Conservation (phyloP, 129 eudicot genomes). For the Kitagawia praeruptora region DNA sequence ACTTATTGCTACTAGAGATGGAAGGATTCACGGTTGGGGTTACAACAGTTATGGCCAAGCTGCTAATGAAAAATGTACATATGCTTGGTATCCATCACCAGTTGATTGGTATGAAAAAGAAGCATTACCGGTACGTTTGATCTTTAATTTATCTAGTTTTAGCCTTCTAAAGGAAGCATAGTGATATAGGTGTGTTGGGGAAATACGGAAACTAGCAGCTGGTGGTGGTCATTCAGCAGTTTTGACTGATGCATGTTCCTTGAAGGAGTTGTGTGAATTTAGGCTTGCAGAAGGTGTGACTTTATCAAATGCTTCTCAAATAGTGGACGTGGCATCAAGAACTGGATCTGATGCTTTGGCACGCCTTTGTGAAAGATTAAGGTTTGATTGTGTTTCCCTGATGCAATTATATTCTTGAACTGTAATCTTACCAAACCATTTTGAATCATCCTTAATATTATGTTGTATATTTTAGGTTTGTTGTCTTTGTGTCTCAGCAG, state of each 20-base stretch:
- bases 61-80: constrained; percentile 84
- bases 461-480: not conserved
- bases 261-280: constrained; percentile 92
- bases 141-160: not conserved
- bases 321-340: constrained; percentile 80
- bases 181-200: constrained; percentile 85
- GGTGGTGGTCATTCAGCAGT: constrained; percentile 99
- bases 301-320: constrained; percentile 52
- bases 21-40: constrained; percentile 97
- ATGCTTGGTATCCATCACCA: constrained; percentile 99
- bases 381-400: constrained; percentile 31
- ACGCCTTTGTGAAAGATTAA: constrained; percentile 89
- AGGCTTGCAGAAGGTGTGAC: constrained; percentile 69
- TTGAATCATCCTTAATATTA: not conserved
- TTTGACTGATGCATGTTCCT: constrained; percentile 77
- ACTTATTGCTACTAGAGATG: constrained; percentile 70
- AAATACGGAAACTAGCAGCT: constrained; percentile 91
- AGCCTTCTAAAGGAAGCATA: constrained; percentile 9
- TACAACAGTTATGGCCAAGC: constrained; percentile 97
- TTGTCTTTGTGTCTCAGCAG: not conserved
- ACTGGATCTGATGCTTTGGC: constrained; percentile 92
- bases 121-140: not conserved
- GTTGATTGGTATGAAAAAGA: constrained; percentile 71
- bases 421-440: not conserved
- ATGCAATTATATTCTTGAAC: not conserved